Base-by-base conservation (phyloP, 1,139 yeast genomes). In the Yarrowia galli region DNA sequence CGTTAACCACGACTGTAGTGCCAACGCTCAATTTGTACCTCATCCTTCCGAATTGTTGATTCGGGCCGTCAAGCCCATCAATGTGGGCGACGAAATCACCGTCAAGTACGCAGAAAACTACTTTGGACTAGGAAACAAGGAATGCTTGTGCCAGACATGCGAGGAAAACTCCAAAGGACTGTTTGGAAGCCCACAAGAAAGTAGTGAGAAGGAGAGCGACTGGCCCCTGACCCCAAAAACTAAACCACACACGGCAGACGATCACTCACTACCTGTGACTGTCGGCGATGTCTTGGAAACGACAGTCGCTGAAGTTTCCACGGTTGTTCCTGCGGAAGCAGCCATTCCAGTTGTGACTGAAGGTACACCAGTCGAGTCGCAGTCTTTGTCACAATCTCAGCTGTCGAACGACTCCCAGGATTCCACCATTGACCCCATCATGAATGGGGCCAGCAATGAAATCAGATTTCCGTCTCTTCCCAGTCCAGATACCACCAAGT, bases 1-100 rank as follows among this genome's bases (percentile, higher is more conserved):
- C 72, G 81, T 82, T 20, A 83, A 83, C 70, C 85, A 83, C 71
- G 82, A 82, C 71, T 83, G 85, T 70, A 72, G 76, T 20, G 78
- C 83, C 7, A 83, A 82, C 71, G 78, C 82, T 2, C 74, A 75
- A 48, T 82, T 83, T 69, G 72, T 76, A 4, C 74, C 80, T 5
- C 71, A 72, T 2, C 73, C 75, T 18, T 69, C 67, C 15, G 77
- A 76, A 10, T 77, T 82, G 73, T 72, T 75, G 25, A 73, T 82
- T 16, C 73, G 75, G 15, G 79, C 84, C 0, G 71, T 70, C 3
- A 75, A 79, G 36, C 73, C 72, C 10, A 82, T 83, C 35, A 67
- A 72, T 0, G 73, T 77, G 3, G 85, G 85, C 20, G 84, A 83
- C 71, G 85, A 83, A 69, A 79, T 83, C 42, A 82, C 85, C 0